phyloP scores from a whole-genome alignment of 768 basidiomycete genomes.

The Termitomyces titanicus region DNA sequence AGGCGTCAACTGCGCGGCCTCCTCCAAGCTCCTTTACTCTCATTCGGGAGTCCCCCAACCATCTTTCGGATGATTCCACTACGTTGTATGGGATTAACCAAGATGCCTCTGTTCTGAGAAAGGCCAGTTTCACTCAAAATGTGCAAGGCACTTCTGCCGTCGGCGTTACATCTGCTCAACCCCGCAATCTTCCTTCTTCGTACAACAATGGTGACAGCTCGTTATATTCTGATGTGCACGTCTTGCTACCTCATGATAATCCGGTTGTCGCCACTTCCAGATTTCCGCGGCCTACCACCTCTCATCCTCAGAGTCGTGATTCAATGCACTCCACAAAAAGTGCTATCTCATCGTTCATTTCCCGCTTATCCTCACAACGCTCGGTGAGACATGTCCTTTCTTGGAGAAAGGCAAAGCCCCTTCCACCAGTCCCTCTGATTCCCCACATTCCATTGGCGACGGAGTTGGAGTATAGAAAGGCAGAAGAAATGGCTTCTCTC shows the following conservation, averaged over 20 bases:
- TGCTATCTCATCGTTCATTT: slow-evolving; percentile 48
- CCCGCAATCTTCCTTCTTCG: slow-evolving; percentile 14
- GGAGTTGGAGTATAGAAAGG: slow-evolving; percentile 38
- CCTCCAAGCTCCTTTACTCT: slow-evolving; percentile 35
- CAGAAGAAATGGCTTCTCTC: slow-evolving; percentile 46
- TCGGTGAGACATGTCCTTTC: slow-evolving; percentile 33
- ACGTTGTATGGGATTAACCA: slow-evolving; percentile 33
- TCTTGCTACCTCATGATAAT: not conserved
- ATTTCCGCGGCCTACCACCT: slow-evolving; percentile 13
- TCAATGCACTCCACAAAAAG: slow-evolving; percentile 47
- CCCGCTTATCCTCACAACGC: slow-evolving; percentile 38
- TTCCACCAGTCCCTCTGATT: slow-evolving; percentile 56
- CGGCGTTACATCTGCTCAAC: slow-evolving; percentile 29
- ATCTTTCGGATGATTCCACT: slow-evolving; percentile 33
- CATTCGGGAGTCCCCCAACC: slow-evolving; percentile 21
- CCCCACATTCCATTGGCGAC: slow-evolving; percentile 40
- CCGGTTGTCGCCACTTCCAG: not conserved
- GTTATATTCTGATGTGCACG: slow-evolving; percentile 1
- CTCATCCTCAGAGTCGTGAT: slow-evolving; percentile 21
- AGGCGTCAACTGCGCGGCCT: slow-evolving; percentile 20
- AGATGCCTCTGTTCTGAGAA: slow-evolving; percentile 19
- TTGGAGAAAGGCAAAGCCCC: slow-evolving; percentile 48
- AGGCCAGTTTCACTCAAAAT: slow-evolving; percentile 21
- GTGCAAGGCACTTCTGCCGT: slow-evolving; percentile 21
- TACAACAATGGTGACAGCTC: not conserved